phyloP scores from a whole-genome alignment of 352 stramenopile genomes.

The Thraustochytrium striatum region DNA sequence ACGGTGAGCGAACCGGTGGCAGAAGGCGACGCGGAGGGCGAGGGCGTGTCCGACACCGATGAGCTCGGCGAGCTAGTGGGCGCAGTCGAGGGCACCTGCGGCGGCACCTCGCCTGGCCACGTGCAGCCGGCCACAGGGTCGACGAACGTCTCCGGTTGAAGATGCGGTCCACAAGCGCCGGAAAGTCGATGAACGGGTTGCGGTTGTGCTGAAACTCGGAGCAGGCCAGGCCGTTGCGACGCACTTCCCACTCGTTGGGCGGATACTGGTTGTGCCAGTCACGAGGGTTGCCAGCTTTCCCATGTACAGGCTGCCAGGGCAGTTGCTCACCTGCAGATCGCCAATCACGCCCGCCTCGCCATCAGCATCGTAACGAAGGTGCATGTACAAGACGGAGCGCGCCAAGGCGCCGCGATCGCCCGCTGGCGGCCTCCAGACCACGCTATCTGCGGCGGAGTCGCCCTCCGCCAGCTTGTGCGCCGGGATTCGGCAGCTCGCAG shows the following conservation, averaged over 20 bases:
- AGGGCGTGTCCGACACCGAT: too few relatives aligned
- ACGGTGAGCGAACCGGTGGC: too few relatives aligned
- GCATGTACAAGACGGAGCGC: background rate
- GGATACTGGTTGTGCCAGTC: constrained; percentile 4
- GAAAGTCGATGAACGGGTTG: constrained; percentile 25
- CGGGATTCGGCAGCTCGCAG: background rate
- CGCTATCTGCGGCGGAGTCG: background rate
- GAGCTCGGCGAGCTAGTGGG: too few relatives aligned
- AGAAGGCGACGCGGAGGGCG: too few relatives aligned
- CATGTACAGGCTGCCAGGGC: background rate
- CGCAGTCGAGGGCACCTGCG: too few relatives aligned
- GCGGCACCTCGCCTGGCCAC: too few relatives aligned
- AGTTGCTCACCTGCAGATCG: background rate
- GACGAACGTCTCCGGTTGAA: too few relatives aligned
- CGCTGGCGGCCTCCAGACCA: background rate
- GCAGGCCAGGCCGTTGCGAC: background rate
- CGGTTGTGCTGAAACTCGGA: background rate
- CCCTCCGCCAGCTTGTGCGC: background rate
- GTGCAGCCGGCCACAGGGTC: too few relatives aligned
- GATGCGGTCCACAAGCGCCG: background rate
- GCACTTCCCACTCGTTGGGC: background rate
- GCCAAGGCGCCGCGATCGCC: background rate
- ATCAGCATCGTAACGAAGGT: background rate
- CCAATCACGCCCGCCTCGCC: background rate
- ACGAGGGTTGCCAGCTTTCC: background rate